A percentile compares a stretch with the other conserved stretches of the same genome.
phyloP scores from a whole-genome alignment of 768 basidiomycete species.

The Mycena galericulata region DNA sequence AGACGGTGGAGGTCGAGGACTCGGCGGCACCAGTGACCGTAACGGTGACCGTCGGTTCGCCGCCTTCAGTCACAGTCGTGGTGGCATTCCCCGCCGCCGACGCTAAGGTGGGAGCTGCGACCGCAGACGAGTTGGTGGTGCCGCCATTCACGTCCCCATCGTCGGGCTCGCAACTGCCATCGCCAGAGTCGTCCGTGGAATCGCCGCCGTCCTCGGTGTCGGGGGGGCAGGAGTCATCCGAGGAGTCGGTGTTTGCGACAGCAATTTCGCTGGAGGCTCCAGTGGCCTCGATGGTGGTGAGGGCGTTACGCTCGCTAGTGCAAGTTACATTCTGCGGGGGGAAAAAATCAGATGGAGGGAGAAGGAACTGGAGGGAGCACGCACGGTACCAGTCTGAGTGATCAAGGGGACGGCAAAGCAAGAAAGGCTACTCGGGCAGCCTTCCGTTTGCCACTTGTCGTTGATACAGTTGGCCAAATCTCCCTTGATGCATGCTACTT shows the following conservation, averaged over 20 bases:
- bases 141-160: conserved; percentile 5
- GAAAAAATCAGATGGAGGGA: background rate
- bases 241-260: conserved; percentile 40
- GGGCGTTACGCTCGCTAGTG: conserved; percentile 61
- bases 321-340: conserved; percentile 58
- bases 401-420: conserved; percentile 68
- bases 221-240: conserved; percentile 7
- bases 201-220: background rate
- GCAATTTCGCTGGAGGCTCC: conserved; percentile 59
- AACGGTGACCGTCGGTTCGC: conserved; percentile 40
- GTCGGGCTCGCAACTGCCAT: conserved; percentile 26
- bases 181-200: conserved; percentile 25
- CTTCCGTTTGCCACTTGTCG: conserved; percentile 52
- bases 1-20: conserved; percentile 39
- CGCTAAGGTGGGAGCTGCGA: conserved; percentile 6
- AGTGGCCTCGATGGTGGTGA: conserved; percentile 57
- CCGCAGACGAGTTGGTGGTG: background rate
- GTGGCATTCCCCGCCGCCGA: conserved; percentile 19
- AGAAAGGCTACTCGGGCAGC: conserved; percentile 49
- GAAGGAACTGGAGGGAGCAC: conserved; percentile 29
- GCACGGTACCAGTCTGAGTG: conserved; percentile 57
- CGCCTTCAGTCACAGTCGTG: background rate
- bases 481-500: conserved; percentile 58
- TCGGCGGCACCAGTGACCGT: conserved; percentile 45
- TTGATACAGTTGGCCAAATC: conserved; percentile 55